A percentile compares a stretch with the other conserved stretches of the same genome.
Conservation (phyloP, 1,284 basidiomycete species). For the Trametes sp. region DNA sequence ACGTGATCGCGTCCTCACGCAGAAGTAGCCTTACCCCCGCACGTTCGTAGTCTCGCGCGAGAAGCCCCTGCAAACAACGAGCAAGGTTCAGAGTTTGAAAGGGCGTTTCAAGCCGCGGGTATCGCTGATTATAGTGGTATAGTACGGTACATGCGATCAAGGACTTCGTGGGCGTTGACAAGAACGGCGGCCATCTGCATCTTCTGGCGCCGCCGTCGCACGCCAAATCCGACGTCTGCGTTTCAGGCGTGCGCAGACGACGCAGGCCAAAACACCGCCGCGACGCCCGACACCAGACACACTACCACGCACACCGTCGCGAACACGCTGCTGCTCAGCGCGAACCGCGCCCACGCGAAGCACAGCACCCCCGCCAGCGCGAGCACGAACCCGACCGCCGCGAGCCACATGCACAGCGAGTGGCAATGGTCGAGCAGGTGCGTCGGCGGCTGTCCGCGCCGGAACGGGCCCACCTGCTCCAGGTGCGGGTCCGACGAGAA, state of each 20-base stretch:
- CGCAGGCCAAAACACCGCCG: constrained; percentile 32
- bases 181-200: background rate
- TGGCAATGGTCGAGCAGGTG: constrained; percentile 59
- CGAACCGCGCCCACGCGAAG: constrained; percentile 58
- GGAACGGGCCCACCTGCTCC: constrained; percentile 49
- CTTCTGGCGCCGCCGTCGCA: background rate
- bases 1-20: constrained; percentile 21
- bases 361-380: constrained; percentile 57
- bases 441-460: constrained; percentile 45
- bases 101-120: no score
- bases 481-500: constrained; percentile 52
- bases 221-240: background rate
- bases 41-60: background rate
- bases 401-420: constrained; percentile 54
- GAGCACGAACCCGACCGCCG: constrained; percentile 60
- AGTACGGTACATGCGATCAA: background rate
- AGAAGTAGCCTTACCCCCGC: background rate
- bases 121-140: background rate
- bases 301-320: constrained; percentile 49
- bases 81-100: no score
- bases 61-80: background rate
- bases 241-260: constrained; percentile 20
- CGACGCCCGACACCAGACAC: constrained; percentile 43
- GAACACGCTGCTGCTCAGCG: constrained; percentile 52
- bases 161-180: no score